Percentiles rank a stretch among this genome's conserved stretches.
phyloP scores from a whole-genome alignment of 1,139 yeast genomes.

The Blastobotrys elegans region DNA sequence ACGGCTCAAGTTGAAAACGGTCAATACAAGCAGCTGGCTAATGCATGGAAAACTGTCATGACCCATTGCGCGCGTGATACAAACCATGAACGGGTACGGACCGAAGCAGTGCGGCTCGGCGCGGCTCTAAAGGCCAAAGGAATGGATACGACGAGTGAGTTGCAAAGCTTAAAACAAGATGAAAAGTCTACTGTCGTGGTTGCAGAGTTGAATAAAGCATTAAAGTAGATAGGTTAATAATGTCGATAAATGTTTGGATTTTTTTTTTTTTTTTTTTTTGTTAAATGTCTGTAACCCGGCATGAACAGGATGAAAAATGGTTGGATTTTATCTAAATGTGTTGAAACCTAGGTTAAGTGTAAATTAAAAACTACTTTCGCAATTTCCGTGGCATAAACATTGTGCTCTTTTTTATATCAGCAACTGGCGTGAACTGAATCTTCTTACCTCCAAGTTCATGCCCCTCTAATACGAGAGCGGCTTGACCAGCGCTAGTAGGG shows the following conservation, averaged over 20 bases:
- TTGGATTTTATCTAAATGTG: neutral
- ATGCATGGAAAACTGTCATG: slow-evolving; percentile 31
- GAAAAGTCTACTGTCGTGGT: slow-evolving; percentile 25
- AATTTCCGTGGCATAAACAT: slow-evolving; percentile 21
- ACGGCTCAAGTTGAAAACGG: neutral
- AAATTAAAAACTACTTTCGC: neutral
- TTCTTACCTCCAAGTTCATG: slow-evolving; percentile 25
- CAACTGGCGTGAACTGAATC: slow-evolving; percentile 8
- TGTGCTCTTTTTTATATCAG: slow-evolving; percentile 10
- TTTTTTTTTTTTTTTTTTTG: neutral
- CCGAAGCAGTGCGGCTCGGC: slow-evolving; percentile 44
- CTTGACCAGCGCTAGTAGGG: slow-evolving; percentile 50
- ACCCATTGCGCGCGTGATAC: slow-evolving; percentile 39
- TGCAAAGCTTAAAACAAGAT: slow-evolving; percentile 13
- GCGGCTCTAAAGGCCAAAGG: slow-evolving; percentile 23
- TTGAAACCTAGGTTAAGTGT: neutral
- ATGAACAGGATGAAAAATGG: neutral
- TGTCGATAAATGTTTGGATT: neutral
- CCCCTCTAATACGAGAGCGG: slow-evolving; percentile 48
- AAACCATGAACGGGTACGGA: slow-evolving; percentile 59
- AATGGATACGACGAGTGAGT: slow-evolving; percentile 8
- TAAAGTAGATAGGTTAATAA: slow-evolving; percentile 4
- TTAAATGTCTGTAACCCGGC: neutral
- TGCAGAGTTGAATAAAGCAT: slow-evolving; percentile 18
- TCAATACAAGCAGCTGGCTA: neutral